These are phyloP conservation scores for Cladobotryum protrusum DNA, from an alignment of 2,329 filamentous ascomycete genomes.

Conservation along the genomic window DNA sequence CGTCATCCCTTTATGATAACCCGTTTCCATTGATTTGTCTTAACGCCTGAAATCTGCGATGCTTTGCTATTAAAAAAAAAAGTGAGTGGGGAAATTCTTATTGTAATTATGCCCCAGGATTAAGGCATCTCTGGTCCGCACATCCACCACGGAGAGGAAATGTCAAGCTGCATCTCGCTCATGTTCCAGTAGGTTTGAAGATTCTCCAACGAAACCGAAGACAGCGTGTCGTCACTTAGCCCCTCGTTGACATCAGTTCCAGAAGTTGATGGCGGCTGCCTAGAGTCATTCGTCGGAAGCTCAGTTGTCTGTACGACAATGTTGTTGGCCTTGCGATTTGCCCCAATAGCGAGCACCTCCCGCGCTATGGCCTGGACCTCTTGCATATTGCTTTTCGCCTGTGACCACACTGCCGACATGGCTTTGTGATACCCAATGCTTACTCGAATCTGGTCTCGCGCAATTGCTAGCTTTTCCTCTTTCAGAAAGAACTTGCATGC, in stretches of 20 bases:
- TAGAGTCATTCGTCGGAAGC: neutral
- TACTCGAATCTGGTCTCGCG: conserved; percentile 36
- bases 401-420: conserved; percentile 32
- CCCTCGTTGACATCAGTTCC: neutral
- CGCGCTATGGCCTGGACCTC: conserved; percentile 36
- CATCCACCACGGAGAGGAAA: conserved; percentile 7
- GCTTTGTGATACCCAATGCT: conserved; percentile 34
- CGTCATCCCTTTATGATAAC: neutral
- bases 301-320: neutral
- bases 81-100: too few relatives aligned
- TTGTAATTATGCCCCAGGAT: neutral
- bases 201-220: conserved; percentile 3
- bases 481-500: conserved; percentile 31
- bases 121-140: neutral
- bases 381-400: conserved; percentile 28
- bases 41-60: too few relatives aligned
- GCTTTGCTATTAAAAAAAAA: too few relatives aligned
- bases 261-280: neutral
- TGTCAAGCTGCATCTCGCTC: neutral
- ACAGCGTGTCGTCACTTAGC: neutral
- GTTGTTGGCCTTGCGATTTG: neutral
- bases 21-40: too few relatives aligned
- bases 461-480: conserved; percentile 26
- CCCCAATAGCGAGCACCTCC: conserved; percentile 18
- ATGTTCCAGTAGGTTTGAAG: conserved; percentile 7